Evolutionary conservation across 225 moss, liverwort and hornwort species (phyloP).

Genomic region (Polytrichum commune): DNA sequence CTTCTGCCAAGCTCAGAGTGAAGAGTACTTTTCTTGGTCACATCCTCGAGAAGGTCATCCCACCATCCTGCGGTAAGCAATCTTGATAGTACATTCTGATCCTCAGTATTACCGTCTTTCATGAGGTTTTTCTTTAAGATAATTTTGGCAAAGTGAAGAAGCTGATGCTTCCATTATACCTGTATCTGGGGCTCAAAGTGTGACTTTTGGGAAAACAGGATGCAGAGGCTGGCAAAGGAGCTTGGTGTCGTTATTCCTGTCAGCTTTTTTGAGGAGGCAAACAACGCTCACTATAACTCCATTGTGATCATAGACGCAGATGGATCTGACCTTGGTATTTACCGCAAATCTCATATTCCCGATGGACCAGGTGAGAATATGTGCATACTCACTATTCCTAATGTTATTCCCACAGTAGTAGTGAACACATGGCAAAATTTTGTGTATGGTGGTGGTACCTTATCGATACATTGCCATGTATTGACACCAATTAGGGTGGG

Average conservation of each 20-base stretch:
- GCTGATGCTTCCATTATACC: not conserved
- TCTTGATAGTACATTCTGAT: not conserved
- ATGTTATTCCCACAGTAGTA: too few relatives aligned
- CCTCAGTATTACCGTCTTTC: too few relatives aligned
- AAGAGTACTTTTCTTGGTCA: slow-evolving; percentile 67
- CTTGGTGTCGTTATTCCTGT: slow-evolving; percentile 85
- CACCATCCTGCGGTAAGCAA: slow-evolving; percentile 51
- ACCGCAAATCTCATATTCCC: slow-evolving; percentile 93
- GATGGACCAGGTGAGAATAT: slow-evolving; percentile 68
- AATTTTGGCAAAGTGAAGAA: too few relatives aligned
- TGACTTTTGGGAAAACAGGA: slow-evolving; percentile 31
- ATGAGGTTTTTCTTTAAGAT: too few relatives aligned
- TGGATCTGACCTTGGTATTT: slow-evolving; percentile 80
- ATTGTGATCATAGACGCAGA: slow-evolving; percentile 89
- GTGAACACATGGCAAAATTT: too few relatives aligned
- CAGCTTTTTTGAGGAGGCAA: slow-evolving; percentile 88
- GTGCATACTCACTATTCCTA: too few relatives aligned
- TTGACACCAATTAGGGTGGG: not conserved
- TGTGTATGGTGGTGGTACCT: too few relatives aligned
- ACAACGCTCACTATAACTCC: slow-evolving; percentile 90
- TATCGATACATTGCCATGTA: not conserved
- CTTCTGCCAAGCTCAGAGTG: slow-evolving; percentile 95
- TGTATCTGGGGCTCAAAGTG: not conserved
- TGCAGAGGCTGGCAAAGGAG: slow-evolving; percentile 83
- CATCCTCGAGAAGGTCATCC: slow-evolving; percentile 77